Percentiles rank a stretch among this genome's conserved stretches.
Conservation (phyloP, 768 basidiomycete genomes). For the Suillus lakei region DNA sequence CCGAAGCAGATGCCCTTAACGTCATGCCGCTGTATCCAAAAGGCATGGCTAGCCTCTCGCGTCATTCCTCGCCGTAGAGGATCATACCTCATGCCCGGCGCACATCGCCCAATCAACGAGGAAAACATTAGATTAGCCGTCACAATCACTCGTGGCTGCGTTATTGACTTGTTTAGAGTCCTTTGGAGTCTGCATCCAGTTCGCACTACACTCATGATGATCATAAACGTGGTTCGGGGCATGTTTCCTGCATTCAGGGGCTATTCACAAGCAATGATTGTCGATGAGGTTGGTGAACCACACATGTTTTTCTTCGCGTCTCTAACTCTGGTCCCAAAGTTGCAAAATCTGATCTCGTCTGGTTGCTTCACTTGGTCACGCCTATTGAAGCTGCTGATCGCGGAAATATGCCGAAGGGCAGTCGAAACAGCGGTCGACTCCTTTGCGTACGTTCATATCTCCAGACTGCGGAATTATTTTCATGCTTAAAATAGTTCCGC, state of each 20-base stretch:
- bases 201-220: conserved; percentile 72
- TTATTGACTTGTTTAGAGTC: conserved; percentile 55
- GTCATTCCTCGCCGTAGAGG: conserved; percentile 51
- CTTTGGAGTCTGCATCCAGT: conserved; percentile 65
- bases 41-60: conserved; percentile 66
- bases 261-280: conserved; percentile 85
- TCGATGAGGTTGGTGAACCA: conserved; percentile 68
- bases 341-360: conserved; percentile 72
- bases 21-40: conserved; percentile 32
- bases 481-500: conserved; percentile 49
- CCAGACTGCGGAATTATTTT: conserved; percentile 12
- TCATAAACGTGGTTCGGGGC: conserved; percentile 72
- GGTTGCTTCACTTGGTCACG: conserved; percentile 74
- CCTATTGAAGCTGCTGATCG: conserved; percentile 58
- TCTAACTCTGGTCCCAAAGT: conserved; percentile 42
- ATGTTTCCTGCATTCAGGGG: conserved; percentile 82
- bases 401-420: conserved; percentile 67
- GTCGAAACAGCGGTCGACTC: conserved; percentile 70
- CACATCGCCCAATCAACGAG: conserved; percentile 64
- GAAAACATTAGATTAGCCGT: conserved; percentile 62
- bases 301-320: conserved; percentile 17
- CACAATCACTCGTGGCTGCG: conserved; percentile 56
- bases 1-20: conserved; percentile 8
- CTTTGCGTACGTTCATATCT: conserved; percentile 62
- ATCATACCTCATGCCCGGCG: conserved; percentile 62